Percentiles rank a stretch among this genome's conserved stretches.
Evolutionary conservation across 2,329 filamentous ascomycete species (phyloP).

Genomic region (Xylaria polymorpha): DNA sequence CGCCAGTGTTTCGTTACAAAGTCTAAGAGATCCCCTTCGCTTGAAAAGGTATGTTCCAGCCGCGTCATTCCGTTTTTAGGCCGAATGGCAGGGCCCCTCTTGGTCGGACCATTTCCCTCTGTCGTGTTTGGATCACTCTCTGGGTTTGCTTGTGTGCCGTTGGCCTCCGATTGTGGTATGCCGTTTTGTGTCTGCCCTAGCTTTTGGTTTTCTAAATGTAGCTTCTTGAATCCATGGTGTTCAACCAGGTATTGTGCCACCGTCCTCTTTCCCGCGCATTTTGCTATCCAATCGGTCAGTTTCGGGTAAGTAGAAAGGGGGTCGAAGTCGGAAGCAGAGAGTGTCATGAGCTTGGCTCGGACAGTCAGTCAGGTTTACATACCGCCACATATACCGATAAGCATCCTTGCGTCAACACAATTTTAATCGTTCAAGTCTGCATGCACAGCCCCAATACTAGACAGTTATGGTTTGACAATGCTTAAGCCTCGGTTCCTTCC

Average conservation of each 20-base stretch:
- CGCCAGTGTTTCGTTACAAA: constrained; percentile 89
- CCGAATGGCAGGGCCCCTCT: constrained; percentile 8
- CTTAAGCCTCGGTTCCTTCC: not conserved
- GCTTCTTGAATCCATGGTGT: constrained; percentile 81
- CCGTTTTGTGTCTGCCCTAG: constrained; percentile 1
- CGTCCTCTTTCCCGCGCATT: constrained; percentile 92
- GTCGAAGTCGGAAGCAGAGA: constrained; percentile 1
- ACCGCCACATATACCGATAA: constrained; percentile 83
- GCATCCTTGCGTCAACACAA: constrained; percentile 56
- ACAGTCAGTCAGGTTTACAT: constrained; percentile 44
- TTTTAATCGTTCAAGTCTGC: not conserved
- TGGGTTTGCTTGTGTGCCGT: constrained; percentile 3
- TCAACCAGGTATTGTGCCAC: constrained; percentile 89
- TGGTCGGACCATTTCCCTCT: not conserved
- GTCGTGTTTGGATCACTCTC: constrained; percentile 8
- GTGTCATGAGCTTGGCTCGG: constrained; percentile 12
- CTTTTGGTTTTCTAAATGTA: constrained; percentile 64
- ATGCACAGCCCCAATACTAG: not conserved
- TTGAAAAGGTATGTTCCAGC: constrained; percentile 63
- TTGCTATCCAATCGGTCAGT: constrained; percentile 61
- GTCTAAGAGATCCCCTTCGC: constrained; percentile 77
- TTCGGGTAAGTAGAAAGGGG: not conserved
- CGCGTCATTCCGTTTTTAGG: constrained; percentile 20
- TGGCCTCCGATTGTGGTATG: constrained; percentile 4
- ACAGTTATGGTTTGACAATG: not conserved